Percentiles rank a stretch among this genome's conserved stretches.
phyloP scores from a whole-genome alignment of 345 rosid genomes.

The Pseudoturritis turrita region DNA sequence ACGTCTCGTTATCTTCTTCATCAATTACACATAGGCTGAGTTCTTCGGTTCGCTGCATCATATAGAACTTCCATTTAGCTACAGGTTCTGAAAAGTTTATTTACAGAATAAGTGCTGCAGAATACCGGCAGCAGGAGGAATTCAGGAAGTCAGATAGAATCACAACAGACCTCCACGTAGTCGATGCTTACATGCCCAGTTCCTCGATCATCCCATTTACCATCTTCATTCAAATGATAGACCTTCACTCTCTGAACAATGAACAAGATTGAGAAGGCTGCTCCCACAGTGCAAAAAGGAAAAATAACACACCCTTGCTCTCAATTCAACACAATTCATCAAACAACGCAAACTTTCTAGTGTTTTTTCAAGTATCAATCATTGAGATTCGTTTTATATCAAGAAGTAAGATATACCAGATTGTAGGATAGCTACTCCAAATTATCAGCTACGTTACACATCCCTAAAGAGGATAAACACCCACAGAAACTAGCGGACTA shows the following conservation, averaged over 20 bases:
- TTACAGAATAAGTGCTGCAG: not conserved
- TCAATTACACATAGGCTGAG: constrained; percentile 75
- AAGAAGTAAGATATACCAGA: not conserved
- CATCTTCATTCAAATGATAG: constrained; percentile 82
- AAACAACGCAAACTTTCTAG: not conserved
- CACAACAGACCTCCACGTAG: constrained; percentile 70
- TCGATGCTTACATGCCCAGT: constrained; percentile 94
- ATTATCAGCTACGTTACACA: not conserved
- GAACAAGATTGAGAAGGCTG: not conserved
- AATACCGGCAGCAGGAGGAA: constrained; percentile 15
- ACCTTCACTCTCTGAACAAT: constrained; percentile 84
- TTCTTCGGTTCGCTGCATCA: constrained; percentile 83
- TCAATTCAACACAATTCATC: not conserved
- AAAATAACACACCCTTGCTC: not conserved
- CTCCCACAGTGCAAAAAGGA: not conserved
- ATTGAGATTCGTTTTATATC: not conserved
- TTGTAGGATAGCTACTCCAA: not conserved
- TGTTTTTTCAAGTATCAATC: not conserved
- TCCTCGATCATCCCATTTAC: constrained; percentile 99
- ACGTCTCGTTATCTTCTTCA: constrained; percentile 88
- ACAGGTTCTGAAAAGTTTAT: not conserved
- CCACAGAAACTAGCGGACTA: not conserved
- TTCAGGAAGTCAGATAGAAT: constrained; percentile 19
- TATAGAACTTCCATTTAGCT: constrained; percentile 15
- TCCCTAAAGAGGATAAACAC: not conserved